Base-by-base conservation (phyloP, 768 basidiomycete genomes). In the Coprinopsis cinerea region DNA sequence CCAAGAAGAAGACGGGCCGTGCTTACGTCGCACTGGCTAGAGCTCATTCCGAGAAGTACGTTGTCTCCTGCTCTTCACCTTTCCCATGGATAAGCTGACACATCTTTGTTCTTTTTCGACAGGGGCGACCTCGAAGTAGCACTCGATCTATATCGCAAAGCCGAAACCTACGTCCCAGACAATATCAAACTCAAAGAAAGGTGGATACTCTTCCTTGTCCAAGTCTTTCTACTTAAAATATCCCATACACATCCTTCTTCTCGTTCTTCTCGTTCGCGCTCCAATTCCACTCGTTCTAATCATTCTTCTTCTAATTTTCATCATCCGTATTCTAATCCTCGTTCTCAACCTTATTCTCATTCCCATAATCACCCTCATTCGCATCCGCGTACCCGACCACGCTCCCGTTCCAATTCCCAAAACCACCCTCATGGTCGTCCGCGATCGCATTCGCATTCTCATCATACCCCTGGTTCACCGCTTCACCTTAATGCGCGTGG, bases 1-100 rank as follows among this genome's bases (percentile, higher is more conserved):
- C 86, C 10, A 81, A 79, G 64, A 90, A 90, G 75, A 87, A 86
- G 68, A 84, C 84, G 0, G 90, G 88, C 1, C 73, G 85, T 15
- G 88, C 88, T 1, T 89, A 89, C 59, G 85, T 91, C n/a, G 80
- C 85, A 20, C 78, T 90, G 22, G 90, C 90, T 13, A 77, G 90
- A 17, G 77, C 84, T 17, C 81, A 86, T 65, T 88, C 87, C 2
- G 84, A 90, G 64, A 86, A 86, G 89, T 90, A 57, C 18, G 80
- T 66, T 4, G 42, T 41, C 18, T 55, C 41, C 47, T 47, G 27
- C 22, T 34, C 24, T 37, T 10, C 37, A 43, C 13, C 22, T 9
- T 30, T 47, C 22, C 26, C 26, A 47, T 9, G 27, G 35, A 24
- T 28, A 3, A 20, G 6, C 3, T 47, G 18, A 50, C 22, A 47